phyloP scores from a whole-genome alignment of 805 yeast genomes.

The Candida coquimbonensis region DNA sequence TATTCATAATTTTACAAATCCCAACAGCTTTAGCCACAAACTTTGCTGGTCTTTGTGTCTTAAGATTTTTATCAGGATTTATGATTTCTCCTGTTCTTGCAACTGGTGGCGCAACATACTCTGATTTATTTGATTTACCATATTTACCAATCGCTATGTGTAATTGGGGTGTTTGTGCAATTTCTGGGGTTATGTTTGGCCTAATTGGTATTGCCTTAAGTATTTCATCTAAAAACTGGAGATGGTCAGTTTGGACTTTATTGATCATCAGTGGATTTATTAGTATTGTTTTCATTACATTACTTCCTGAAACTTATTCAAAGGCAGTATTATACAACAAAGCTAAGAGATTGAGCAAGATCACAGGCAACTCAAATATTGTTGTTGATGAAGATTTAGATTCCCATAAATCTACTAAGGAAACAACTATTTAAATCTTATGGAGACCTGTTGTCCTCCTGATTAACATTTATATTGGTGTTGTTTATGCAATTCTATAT shows the following conservation, averaged over 20 bases:
- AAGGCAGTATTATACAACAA: conserved; percentile 39
- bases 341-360: conserved; percentile 39
- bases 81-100: conserved; percentile 51
- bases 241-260: conserved; percentile 50
- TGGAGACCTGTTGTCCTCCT: conserved; percentile 51
- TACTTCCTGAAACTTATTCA: conserved; percentile 44
- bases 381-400: conserved; percentile 29
- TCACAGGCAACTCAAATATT: conserved; percentile 42
- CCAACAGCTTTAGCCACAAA: conserved; percentile 47
- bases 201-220: conserved; percentile 45
- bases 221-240: conserved; percentile 31
- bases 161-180: too few relatives aligned
- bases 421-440: conserved; percentile 26
- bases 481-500: conserved; percentile 46
- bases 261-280: conserved; percentile 33
- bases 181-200: too few relatives aligned
- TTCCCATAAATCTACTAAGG: conserved; percentile 11
- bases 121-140: conserved; percentile 39
- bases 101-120: conserved; percentile 47
- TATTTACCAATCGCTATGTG: conserved; percentile 27
- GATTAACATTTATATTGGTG: conserved; percentile 43
- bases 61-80: conserved; percentile 48
- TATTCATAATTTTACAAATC: conserved; percentile 46
- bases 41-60: conserved; percentile 42
- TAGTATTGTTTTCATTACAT: conserved; percentile 29